These are phyloP conservation scores for Funneliformis geosporum DNA, from an alignment of 192 early-diverging fungal genomes.

Conservation along the genomic window DNA sequence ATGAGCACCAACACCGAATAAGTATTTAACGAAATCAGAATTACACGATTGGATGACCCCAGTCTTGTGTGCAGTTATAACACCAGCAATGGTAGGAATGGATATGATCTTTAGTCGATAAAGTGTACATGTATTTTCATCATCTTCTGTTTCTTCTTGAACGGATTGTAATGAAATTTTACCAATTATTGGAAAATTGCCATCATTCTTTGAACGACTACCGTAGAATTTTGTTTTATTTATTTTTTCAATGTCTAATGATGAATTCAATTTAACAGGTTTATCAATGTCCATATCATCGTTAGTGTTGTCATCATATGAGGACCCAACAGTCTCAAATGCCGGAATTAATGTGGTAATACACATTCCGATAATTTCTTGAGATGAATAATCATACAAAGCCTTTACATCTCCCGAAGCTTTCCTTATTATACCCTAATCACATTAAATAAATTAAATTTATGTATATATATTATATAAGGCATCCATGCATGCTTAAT, in stretches of 20 bases:
- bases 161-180: constrained; percentile 42
- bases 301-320: not conserved
- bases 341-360: constrained; percentile 43
- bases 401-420: constrained; percentile 50
- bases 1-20: constrained; percentile 57
- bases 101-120: constrained; percentile 57
- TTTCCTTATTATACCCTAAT: constrained; percentile 51
- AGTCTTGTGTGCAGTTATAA: constrained; percentile 53
- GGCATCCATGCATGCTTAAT: no score
- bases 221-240: constrained; percentile 61
- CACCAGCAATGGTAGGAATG: constrained; percentile 63
- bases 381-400: constrained; percentile 53
- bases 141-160: constrained; percentile 24
- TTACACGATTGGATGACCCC: constrained; percentile 60
- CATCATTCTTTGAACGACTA: constrained; percentile 49
- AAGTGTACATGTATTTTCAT: constrained; percentile 29
- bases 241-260: constrained; percentile 52
- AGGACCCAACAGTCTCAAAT: constrained; percentile 17
- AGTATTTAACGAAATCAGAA: constrained; percentile 60
- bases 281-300: constrained; percentile 6
- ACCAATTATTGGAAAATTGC: constrained; percentile 59
- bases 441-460: constrained; percentile 3
- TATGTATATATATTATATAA: no score
- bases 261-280: constrained; percentile 35
- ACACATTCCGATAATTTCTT: constrained; percentile 48